Evolutionary conservation across 306 rosid species (phyloP).

Genomic region (Pueraria montana): DNA sequence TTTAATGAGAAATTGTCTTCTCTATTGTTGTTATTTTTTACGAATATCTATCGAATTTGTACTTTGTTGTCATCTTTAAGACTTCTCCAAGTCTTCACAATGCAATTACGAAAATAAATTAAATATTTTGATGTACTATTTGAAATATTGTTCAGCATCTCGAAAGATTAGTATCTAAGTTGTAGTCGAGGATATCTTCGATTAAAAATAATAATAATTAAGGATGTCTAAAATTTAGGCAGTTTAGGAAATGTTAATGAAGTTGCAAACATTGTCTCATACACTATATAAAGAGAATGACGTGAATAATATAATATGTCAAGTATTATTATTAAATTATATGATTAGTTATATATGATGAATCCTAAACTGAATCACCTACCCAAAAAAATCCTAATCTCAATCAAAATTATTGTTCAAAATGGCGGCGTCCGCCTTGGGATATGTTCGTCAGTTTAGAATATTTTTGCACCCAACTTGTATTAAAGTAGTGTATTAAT

Average conservation of each 20-base stretch:
- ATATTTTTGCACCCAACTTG: background rate
- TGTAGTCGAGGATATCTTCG: too few species aligned
- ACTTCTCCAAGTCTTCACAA: too few species aligned
- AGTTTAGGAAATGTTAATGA: background rate
- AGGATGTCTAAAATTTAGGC: background rate
- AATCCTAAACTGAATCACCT: background rate
- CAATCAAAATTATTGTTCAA: background rate
- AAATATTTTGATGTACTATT: too few species aligned
- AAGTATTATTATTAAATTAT: background rate
- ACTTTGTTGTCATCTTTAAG: too few species aligned
- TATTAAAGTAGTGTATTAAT: background rate
- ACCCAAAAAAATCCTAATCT: too few species aligned
- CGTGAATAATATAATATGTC: slow-evolving; percentile 10
- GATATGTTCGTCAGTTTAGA: background rate
- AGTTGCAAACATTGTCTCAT: background rate
- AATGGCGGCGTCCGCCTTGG: background rate
- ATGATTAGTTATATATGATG: background rate
- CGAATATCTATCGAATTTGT: too few species aligned
- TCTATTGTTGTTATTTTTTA: too few species aligned
- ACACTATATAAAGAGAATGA: background rate
- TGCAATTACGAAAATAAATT: too few species aligned
- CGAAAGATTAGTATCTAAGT: too few species aligned
- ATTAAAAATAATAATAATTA: too few species aligned
- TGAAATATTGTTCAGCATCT: too few species aligned
- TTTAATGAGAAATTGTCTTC: too few species aligned